Conservation (phyloP, 768 basidiomycete genomes). For the Lactifluus piperatus region DNA sequence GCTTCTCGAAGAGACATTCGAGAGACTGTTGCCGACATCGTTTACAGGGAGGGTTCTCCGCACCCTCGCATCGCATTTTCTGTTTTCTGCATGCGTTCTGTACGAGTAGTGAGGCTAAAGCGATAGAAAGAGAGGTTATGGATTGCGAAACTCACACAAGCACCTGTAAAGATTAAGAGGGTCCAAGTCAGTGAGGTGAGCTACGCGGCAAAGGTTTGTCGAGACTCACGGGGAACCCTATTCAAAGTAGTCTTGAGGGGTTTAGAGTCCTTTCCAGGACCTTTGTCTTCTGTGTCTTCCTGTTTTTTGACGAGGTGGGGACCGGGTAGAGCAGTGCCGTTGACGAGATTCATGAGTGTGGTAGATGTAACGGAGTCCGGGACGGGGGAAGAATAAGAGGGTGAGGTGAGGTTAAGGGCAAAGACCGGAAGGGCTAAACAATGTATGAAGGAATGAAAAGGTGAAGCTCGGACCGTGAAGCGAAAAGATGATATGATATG, state of each 20-base stretch:
- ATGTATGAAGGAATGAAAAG: not conserved
- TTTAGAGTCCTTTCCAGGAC: constrained; percentile 50
- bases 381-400: not conserved
- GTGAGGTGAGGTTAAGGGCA: constrained; percentile 14
- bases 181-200: constrained; percentile 12
- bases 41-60: constrained; percentile 94
- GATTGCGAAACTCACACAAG: constrained; percentile 50
- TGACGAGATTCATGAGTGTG: constrained; percentile 16
- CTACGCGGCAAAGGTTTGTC: constrained; percentile 17
- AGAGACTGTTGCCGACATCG: constrained; percentile 84
- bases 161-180: constrained; percentile 40
- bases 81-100: constrained; percentile 94
- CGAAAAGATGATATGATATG: not conserved
- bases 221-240: constrained; percentile 71
- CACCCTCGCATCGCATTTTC: constrained; percentile 97
- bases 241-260: constrained; percentile 73
- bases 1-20: constrained; percentile 94
- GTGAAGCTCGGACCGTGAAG: not conserved
- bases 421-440: not conserved
- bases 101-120: constrained; percentile 9
- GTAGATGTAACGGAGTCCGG: constrained; percentile 9
- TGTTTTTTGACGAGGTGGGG: constrained; percentile 44
- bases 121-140: constrained; percentile 1
- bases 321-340: constrained; percentile 5
- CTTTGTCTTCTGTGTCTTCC: constrained; percentile 43